Evolutionary conservation across 148 eudicot species (phyloP), one percentile per base, ranked within the genome.

Genomic region (Pharnaceum exiguum): DNA sequence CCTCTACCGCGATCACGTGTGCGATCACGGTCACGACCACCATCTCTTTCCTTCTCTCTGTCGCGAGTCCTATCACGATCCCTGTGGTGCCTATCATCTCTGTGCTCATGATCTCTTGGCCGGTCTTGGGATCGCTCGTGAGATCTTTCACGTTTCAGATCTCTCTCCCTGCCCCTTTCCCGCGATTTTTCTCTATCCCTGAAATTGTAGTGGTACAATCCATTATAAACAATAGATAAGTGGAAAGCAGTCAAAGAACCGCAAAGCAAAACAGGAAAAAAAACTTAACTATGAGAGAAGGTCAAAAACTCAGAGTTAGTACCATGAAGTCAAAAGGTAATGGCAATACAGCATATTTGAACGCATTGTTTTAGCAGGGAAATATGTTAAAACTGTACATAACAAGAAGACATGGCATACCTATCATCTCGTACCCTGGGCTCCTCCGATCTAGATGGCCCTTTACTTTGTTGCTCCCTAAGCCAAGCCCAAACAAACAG

Each of bases 131-230:
- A 93, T 17, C 75, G 76, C 73, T 93, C 96, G 37, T 82, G 95
- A 51, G 96, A 87, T 65, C 66, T 85, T 66, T 90, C 96, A 12
- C 76, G 75, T 28, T 82, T 87, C 62, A 66, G 75, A 18, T 81
- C 97, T 60, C 67, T 81, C 8, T 82, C 95, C 63, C 85, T 81
- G 21, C 60, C 84, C 71, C 88, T 78, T 66, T 94, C 99, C 65
- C 89, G 89, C n/a, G 99, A 89, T 67, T 83, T 94, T 63, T 91
- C 98, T 77, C 89, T 78, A 27, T 87, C 96, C 69, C 90, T 88
- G 85, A 68, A 61, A 31, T 26, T 7, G 13, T 0, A 26, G 51
- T 22, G 36, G 27, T n/a, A 32, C 31, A 5, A 55, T 16, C 10
- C 2, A 32, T 65, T 29, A 23, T 17, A 51, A 30, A 16, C 18